Base-by-base conservation (phyloP, 2,329 filamentous ascomycete species). In the Byssothecium circinans region DNA sequence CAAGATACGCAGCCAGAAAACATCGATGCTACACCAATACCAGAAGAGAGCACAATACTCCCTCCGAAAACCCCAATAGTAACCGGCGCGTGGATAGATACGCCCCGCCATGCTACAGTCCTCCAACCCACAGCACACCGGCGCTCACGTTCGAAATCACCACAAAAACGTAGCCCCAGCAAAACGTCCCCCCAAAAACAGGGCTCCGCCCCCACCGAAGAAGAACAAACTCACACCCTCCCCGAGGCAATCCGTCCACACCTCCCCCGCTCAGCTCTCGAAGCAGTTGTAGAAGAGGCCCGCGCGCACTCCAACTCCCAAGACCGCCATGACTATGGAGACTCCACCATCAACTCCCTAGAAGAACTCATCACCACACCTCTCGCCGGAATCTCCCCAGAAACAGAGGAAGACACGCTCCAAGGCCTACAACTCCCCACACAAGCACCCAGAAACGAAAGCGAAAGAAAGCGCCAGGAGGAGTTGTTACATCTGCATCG, bases 51-150 rank as follows among this genome's bases (percentile, higher is more conserved):
- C 5, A 47, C 61, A 2, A 35, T 55, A 20, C 37, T 62, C 7
- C 54, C 62, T 15, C 57, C 67, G 5, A 74, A 74, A 46, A 78
- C 75, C 3, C 75, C 76, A 11, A 57, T 72, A 2, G 74, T 77
- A 6, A 76, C 71, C 37, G 76, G 76, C 19, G 76, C 71, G 19
- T 78, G 76, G 76, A 60, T 78, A 25, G 75, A 78, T 34, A 78
- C 76, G 2, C 75, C 74, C 23, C 68, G 56, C 2, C 64, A 61
- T n/a, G 60, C 59, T 15, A 63, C 63, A 17, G 33, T 43, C 14
- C 55, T 38, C 18, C 56, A 53, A 42, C 41, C 56, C 19, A 33
- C 42, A 32, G 50, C 43, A 18, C 14, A 27, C 2, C 41, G 52
- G 12, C 45, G 42, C 25, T 53, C 60, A 15, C 52, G 41, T 8